Conservation (phyloP, 257 asterid species). For the Osmanthus fragrans region DNA sequence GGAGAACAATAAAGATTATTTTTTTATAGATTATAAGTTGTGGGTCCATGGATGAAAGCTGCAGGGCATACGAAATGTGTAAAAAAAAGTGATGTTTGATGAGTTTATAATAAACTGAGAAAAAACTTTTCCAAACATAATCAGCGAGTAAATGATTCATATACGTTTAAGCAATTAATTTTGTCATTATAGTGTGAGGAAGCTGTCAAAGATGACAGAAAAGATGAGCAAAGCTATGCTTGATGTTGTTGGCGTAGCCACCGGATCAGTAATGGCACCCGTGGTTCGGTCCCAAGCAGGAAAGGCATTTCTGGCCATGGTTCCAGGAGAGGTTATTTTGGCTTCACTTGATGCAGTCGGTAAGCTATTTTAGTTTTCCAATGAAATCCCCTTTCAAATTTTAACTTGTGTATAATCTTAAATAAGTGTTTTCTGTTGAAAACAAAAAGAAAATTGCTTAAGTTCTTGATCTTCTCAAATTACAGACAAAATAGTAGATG, state of each 20-base stretch:
- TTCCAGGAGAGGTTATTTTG: constrained; percentile 75
- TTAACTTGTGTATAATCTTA: not conserved
- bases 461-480: not conserved
- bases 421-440: not conserved
- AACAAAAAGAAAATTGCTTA: not conserved
- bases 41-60: too few relatives aligned
- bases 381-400: not conserved
- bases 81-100: too few relatives aligned
- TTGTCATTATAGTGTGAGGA: constrained; percentile 50
- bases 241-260: constrained; percentile 61
- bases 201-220: constrained; percentile 76
- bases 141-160: not conserved
- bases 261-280: constrained; percentile 67
- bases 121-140: too few relatives aligned
- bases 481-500: constrained; percentile 73
- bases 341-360: constrained; percentile 85
- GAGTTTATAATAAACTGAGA: too few relatives aligned
- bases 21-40: too few relatives aligned
- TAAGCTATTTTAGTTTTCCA: constrained; percentile 33
- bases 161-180: not conserved
- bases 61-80: too few relatives aligned
- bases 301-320: constrained; percentile 56
- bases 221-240: constrained; percentile 77
- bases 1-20: too few relatives aligned
- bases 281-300: constrained; percentile 68